phyloP scores from a whole-genome alignment of 2,329 filamentous ascomycete species.

The Trichoderma pleuroti region DNA sequence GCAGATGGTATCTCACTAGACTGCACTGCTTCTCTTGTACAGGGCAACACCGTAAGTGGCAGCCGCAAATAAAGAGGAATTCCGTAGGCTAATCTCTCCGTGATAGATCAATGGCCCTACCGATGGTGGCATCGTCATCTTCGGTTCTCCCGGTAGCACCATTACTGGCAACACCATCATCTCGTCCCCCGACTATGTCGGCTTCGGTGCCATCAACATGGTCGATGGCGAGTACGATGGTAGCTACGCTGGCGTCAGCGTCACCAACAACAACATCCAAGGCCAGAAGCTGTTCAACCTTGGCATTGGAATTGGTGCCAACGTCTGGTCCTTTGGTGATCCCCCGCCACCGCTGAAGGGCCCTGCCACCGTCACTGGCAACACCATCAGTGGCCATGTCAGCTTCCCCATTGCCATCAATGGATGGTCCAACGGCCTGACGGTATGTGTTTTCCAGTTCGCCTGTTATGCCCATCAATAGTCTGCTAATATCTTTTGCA shows the following conservation, averaged over 20 bases:
- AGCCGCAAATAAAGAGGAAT: background rate
- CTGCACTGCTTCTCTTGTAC: conserved; percentile 24
- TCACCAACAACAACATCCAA: conserved; percentile 25
- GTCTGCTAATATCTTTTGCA: background rate
- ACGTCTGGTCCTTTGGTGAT: conserved; percentile 27
- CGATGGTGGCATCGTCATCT: conserved; percentile 28
- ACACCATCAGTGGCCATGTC: conserved; percentile 24
- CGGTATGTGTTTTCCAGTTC: background rate
- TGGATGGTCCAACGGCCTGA: conserved; percentile 26
- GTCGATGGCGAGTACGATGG: conserved; percentile 25
- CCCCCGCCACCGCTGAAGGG: conserved; percentile 20
- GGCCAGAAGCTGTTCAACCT: conserved; percentile 25
- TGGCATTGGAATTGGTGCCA: conserved; percentile 26
- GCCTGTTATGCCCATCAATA: background rate
- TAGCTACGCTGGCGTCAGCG: conserved; percentile 26
- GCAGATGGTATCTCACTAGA: conserved; percentile 28
- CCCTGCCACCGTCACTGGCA: conserved; percentile 23
- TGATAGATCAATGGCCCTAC: conserved; percentile 25
- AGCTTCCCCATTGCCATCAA: conserved; percentile 28
- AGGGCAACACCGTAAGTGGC: conserved; percentile 24
- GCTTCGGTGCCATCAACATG: conserved; percentile 29
- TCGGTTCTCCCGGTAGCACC: conserved; percentile 26
- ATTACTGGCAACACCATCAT: conserved; percentile 26
- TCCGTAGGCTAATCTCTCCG: background rate
- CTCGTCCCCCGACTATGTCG: conserved; percentile 23